Evolutionary conservation across 2,329 filamentous ascomycete genomes (phyloP).

Genomic region (Fusarium penzigii): DNA sequence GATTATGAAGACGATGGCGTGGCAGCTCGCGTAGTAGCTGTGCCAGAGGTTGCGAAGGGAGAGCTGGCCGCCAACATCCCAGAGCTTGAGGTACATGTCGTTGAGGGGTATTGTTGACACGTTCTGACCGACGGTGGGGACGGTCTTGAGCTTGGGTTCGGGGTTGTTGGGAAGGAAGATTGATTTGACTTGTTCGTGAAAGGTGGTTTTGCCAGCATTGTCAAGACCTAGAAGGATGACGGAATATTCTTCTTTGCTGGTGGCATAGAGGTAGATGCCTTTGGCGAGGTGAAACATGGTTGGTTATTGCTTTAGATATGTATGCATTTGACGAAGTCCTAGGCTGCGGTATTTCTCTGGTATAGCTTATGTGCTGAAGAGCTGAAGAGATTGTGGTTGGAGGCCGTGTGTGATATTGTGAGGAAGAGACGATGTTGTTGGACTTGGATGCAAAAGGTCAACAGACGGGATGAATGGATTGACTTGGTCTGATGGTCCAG

Average conservation of each 20-base stretch:
- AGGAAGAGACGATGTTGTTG: too few relatives aligned
- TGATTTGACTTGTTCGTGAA: slow-evolving; percentile 94
- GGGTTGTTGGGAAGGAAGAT: slow-evolving; percentile 69
- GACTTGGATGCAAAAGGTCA: too few relatives aligned
- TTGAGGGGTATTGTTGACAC: slow-evolving; percentile 87
- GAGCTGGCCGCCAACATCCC: slow-evolving; percentile 96
- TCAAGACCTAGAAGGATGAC: slow-evolving; percentile 95
- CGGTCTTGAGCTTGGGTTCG: slow-evolving; percentile 76
- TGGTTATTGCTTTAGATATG: neutral
- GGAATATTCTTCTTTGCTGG: slow-evolving; percentile 98
- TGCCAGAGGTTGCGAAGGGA: slow-evolving; percentile 90
- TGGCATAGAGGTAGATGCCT: slow-evolving; percentile 90
- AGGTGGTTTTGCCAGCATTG: slow-evolving; percentile 97
- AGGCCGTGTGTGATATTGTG: too few relatives aligned
- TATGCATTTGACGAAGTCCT: neutral
- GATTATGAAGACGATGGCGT: slow-evolving; percentile 97
- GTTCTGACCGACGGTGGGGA: slow-evolving; percentile 96
- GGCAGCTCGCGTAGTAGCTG: slow-evolving; percentile 89
- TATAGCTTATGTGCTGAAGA: too few relatives aligned
- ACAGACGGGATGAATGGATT: neutral
- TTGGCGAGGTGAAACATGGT: slow-evolving; percentile 95
- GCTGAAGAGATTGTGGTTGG: too few relatives aligned
- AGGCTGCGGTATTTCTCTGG: too few relatives aligned
- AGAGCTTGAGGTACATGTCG: slow-evolving; percentile 97
- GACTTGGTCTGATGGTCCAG: neutral